Evolutionary conservation across 805 yeast genomes (phyloP).

Genomic region (Suhomyces sp.): DNA sequence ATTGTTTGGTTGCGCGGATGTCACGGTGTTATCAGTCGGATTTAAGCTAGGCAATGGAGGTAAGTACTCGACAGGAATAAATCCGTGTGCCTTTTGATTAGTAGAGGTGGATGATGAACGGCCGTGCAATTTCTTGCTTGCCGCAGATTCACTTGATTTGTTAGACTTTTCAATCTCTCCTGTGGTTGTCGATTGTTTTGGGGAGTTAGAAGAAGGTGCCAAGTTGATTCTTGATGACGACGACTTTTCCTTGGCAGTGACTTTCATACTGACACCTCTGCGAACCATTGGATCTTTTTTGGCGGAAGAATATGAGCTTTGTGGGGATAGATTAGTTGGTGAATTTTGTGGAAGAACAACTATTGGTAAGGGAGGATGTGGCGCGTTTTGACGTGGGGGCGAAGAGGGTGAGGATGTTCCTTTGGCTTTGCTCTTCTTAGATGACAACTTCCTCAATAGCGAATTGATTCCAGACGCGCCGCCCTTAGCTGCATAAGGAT

Average conservation of each 20-base stretch:
- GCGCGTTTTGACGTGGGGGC: constrained; percentile 2
- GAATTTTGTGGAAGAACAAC: constrained; percentile 10
- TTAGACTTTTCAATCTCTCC: background rate
- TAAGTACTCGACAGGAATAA: constrained; percentile 40
- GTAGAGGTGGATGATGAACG: constrained; percentile 24
- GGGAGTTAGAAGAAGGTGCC: constrained; percentile 3
- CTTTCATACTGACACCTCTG: constrained; percentile 59
- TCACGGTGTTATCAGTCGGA: constrained; percentile 1
- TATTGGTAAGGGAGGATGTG: constrained; percentile 10
- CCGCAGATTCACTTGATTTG: background rate
- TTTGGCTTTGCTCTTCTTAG: constrained; percentile 24
- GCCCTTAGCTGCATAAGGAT: constrained; percentile 28
- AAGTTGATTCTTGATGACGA: constrained; percentile 10
- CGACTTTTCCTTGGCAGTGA: constrained; percentile 54
- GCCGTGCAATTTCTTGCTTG: constrained; percentile 11
- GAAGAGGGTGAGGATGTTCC: constrained; percentile 13
- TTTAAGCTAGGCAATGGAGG: constrained; percentile 46
- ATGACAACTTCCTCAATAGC: constrained; percentile 34
- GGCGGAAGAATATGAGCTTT: constrained; percentile 11
- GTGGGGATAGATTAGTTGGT: constrained; percentile 13
- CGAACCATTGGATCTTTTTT: constrained; percentile 47
- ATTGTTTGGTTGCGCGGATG: background rate
- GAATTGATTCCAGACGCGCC: constrained; percentile 30
- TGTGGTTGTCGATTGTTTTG: constrained; percentile 2
- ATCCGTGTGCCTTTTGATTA: constrained; percentile 32